A percentile compares a stretch with the other conserved stretches of the same genome.
Conservation (phyloP, 1,284 basidiomycete genomes). For the Leucoagaricus sp. region DNA sequence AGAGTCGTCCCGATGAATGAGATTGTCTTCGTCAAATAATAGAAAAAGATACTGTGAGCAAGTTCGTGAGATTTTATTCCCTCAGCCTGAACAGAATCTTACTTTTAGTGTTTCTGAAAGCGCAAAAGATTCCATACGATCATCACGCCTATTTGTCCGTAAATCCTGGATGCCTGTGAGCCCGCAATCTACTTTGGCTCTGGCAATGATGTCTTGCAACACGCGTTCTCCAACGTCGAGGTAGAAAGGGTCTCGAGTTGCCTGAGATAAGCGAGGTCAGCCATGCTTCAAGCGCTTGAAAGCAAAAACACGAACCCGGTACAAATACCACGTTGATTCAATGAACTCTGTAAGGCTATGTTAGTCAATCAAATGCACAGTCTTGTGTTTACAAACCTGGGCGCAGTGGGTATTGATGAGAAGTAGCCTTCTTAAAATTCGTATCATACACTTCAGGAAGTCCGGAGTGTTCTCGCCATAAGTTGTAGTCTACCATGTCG, state of each 20-base stretch:
- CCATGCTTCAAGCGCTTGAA: not conserved
- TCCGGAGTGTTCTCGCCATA: conserved; percentile 84
- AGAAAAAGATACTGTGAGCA: conserved; percentile 80
- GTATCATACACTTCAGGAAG: conserved; percentile 91
- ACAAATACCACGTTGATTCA: conserved; percentile 93
- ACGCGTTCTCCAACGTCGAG: conserved; percentile 87
- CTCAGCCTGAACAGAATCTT: conserved; percentile 19
- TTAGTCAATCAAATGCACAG: conserved; percentile 12
- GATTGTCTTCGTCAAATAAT: conserved; percentile 86
- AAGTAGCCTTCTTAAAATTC: conserved; percentile 70
- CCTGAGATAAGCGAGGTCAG: conserved; percentile 46
- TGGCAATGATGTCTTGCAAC: conserved; percentile 70
- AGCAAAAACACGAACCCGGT: conserved; percentile 57
- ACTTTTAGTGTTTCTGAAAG: conserved; percentile 91
- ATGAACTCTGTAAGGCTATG: conserved; percentile 69
- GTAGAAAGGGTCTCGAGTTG: conserved; percentile 90
- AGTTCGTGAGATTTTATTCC: conserved; percentile 14
- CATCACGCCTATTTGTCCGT: conserved; percentile 77
- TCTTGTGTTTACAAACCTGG: conserved; percentile 51
- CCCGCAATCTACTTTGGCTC: conserved; percentile 84
- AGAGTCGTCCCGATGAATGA: conserved; percentile 72
- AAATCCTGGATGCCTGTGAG: conserved; percentile 82
- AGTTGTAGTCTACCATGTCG: conserved; percentile 71
- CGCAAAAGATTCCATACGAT: conserved; percentile 93
- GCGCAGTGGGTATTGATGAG: conserved; percentile 82